Base-by-base conservation (phyloP, 352 stramenopile genomes). In the Pythium aquatile region DNA sequence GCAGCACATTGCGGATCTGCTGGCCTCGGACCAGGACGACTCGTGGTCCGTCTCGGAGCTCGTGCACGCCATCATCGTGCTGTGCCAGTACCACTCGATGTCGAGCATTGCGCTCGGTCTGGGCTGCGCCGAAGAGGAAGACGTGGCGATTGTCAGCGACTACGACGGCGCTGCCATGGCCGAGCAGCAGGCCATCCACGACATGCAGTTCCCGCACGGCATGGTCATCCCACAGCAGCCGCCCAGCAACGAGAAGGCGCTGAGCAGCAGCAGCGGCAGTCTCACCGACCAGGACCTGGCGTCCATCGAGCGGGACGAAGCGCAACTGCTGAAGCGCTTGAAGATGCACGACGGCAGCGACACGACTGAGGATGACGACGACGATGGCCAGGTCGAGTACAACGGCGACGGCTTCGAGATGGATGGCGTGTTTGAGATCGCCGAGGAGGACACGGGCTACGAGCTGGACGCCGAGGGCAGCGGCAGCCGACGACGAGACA, bases 31-130 rank as follows among this genome's bases (percentile, higher is more conserved):
- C 35, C 78, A 87, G 48, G 81, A 91, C 33, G 82, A 90, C 29
- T 91, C 85, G 66, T 96, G 87, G 87, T 96, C 87, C 2, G 83
- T 94, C 10, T 89, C 87, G 28, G 87, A 96, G 70, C 75, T 96
- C 16, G 87, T 94, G 35, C 87, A 96, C 59, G 87, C 87, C 6
- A 91, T 95, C 63, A 87, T 93, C 52, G 83, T 95, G 33, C 65
- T 95, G 42, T 93, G 86, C 61, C 82, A 89, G 62, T 85, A 88
- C 29, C 84, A 95, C 63, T 91, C 84, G 20, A 93, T 93, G 77
- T 78, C 78, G 20, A 88, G 81, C 68, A 91, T 95, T 54, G 78
- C 86, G 20, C 77, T 93, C 5, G 84, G 84, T 0, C 64, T 95
- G 14, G 86, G 86, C 13, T 90, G 81, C 32, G 81, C 76, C 0